phyloP scores from a whole-genome alignment of 495 filamentous ascomycete species.

The Penicillium manginii region DNA sequence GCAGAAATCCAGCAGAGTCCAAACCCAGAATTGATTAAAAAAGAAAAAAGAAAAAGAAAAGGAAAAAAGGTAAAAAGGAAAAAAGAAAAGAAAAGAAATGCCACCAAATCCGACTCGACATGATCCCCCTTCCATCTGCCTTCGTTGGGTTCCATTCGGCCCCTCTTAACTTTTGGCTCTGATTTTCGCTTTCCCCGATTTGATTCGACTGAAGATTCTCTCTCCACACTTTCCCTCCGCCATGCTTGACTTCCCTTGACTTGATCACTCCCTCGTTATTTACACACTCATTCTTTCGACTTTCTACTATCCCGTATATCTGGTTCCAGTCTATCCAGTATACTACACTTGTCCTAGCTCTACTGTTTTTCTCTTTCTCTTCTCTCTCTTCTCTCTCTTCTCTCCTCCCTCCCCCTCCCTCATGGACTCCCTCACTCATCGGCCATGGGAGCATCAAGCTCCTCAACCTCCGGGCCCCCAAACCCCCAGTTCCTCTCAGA shows the following conservation, averaged over 20 bases:
- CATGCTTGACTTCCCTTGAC: background rate
- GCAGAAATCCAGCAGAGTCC: too few relatives aligned
- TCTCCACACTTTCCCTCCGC: background rate
- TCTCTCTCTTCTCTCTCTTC: too few relatives aligned
- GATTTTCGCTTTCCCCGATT: background rate
- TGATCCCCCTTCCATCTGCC: slow-evolving; percentile 4
- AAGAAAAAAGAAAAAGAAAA: background rate
- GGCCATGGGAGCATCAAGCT: slow-evolving; percentile 41
- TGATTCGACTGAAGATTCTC: background rate
- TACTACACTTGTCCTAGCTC: background rate
- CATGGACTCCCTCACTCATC: slow-evolving; percentile 49
- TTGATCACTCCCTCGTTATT: background rate
- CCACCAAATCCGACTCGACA: too few relatives aligned
- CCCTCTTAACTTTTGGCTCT: too few relatives aligned
- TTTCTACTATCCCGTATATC: background rate
- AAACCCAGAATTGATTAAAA: background rate
- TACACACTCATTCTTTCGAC: background rate
- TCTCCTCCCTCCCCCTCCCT: background rate
- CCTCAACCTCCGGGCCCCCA: slow-evolving; percentile 37
- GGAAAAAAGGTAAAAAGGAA: background rate
- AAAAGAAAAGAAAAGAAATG: background rate
- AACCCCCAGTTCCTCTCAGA: slow-evolving; percentile 44
- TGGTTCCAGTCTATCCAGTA: too few relatives aligned
- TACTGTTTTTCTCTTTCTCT: too few relatives aligned
- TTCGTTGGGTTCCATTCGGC: background rate